Evolutionary conservation across 129 eudicot genomes (phyloP), one percentile per base, ranked within the genome.

Genomic region (Ambrosia artemisiifolia): DNA sequence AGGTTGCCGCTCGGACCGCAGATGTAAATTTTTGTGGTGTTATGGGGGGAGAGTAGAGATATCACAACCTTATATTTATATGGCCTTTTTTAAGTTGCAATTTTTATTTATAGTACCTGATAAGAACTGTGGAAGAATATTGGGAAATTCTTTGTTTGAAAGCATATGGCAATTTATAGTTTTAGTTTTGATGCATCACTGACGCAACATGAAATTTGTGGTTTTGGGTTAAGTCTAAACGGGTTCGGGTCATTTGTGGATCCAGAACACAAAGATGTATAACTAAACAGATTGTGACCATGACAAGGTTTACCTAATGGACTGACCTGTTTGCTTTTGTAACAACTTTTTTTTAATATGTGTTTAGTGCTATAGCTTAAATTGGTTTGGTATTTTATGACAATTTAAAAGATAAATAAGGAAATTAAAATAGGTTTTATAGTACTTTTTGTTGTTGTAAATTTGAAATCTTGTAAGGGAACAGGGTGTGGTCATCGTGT

Each of bases 1-100:
- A 72, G 90, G 70, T 51, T 83, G 72, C 83, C 84, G 51, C 88
- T 77, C 51, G 89, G 93, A 81, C 89, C 87, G 30, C 82, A 84
- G 67, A 87, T 84, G 89, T 87, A 79, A 84, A 84, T 67, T 48
- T 74, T 71, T 64, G 30, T 49, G 55, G 43, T 14, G 51, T 44
- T 60, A 43, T 60, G 28, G 65, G n/a, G 42, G 65, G 64, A 70
- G 35, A 60, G 46, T 71, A 69, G 75, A 70, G 65, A 71, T 49
- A 54, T 59, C 49, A 51, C 13, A 62, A 78, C 59, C 44, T 67
- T 63, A 48, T 57, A 32, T 69, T 69, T 73, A 44, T 35, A 34
- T 46, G 63, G 65, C 8, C 11, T 35, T 53, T 49, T 49, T 56
- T 17, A 53, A 6, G 20, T 57, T 46, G 55, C 32, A 24, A 34